Conservation (phyloP, 805 yeast species). For the Hanseniaspora lachancei region DNA sequence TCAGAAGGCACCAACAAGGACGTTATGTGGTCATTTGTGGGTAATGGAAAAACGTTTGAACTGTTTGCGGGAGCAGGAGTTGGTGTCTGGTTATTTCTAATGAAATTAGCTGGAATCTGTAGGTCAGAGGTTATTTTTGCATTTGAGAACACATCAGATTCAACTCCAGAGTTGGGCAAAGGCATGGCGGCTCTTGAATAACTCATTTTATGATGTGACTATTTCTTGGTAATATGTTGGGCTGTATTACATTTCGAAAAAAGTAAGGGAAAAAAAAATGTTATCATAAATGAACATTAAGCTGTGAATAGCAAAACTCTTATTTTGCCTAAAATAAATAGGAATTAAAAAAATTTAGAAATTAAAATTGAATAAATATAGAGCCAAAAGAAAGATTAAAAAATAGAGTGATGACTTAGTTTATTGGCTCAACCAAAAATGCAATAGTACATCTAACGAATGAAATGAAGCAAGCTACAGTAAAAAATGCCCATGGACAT, state of each 20-base stretch:
- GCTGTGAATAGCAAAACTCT: too few species aligned
- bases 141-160: constrained; percentile 17
- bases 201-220: neutral
- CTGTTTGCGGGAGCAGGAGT: constrained; percentile 25
- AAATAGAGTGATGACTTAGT: neutral
- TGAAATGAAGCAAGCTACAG: constrained; percentile 16
- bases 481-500: constrained; percentile 1
- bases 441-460: neutral
- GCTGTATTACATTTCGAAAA: neutral
- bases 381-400: neutral
- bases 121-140: constrained; percentile 15
- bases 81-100: constrained; percentile 32
- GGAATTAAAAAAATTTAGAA: too few species aligned
- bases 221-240: neutral
- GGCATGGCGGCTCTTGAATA: constrained; percentile 8
- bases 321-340: too few species aligned
- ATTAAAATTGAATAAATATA: too few species aligned
- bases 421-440: neutral
- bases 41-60: constrained; percentile 15
- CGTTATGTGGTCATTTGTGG: constrained; percentile 17
- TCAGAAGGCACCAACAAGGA: constrained; percentile 14
- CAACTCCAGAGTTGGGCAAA: neutral
- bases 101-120: constrained; percentile 31
- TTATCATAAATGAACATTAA: too few species aligned
- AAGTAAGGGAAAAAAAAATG: neutral